Base-by-base conservation (phyloP, 169 alveolate species). In the Plasmodium gallinaceum region DNA sequence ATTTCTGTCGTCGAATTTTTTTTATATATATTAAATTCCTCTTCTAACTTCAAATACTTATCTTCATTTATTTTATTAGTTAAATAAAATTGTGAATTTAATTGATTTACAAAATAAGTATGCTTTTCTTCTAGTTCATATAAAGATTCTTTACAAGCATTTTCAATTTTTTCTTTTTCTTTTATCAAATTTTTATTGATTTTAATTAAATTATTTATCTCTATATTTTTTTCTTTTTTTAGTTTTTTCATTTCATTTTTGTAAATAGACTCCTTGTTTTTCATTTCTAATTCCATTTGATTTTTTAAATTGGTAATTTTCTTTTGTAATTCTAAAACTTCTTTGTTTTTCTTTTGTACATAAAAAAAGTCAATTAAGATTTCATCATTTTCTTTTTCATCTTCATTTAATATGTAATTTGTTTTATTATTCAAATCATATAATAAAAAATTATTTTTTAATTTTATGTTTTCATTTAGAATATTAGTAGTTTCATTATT, bases 261-360 rank as follows among this genome's bases (percentile, higher is more conserved):
- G 46, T 83, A 73, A 54, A 83, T 83, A 46, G 91, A 83, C 57
- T 83, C 91, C n/a, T 71, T 83, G 68, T 83, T 83, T 83, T 83
- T 83, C 91, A 83, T 83, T 83, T 83, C 91, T 43, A 83, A 62
- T 39, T 68, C 80, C 86, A 83, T 83, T 69, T 83, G 86, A 48
- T 83, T 69, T 83, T 69, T 83, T 22, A 69, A 10, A 69, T 83
- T 83, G 16, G 46, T 70, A 68, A 83, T 83, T 12, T 83, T 83
- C 26, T 83, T 83, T 46, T 83, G 74, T 54, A 83, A 18, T 68
- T 83, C 91, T 61, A 83, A 83, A 20, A 45, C 32, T 57, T 83
- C 91, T n/a, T 83, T 83, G 42, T 66, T 83, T 48, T 83, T 66
- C 12, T 83, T 83, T 14, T 83, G 86, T 68, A 83, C 83, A 69